These are phyloP conservation scores for Ballota nigra DNA, from an alignment of 257 asterid genomes.

Conservation along the genomic window DNA sequence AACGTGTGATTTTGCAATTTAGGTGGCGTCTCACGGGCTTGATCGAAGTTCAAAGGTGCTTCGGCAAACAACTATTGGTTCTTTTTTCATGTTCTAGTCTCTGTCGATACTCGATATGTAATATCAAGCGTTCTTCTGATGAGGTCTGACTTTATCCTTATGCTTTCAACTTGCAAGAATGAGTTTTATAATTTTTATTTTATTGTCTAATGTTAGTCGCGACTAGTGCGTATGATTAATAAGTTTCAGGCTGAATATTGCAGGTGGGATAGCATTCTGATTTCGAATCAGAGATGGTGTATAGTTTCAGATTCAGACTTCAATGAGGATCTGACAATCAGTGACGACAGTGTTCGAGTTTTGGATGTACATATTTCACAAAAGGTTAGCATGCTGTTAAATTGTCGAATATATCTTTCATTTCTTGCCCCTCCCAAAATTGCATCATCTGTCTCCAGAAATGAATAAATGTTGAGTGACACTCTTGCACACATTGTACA, in stretches of 20 bases:
- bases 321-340: conserved; percentile 17
- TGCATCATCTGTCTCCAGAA: neutral
- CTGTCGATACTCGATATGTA: conserved; percentile 27
- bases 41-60: conserved; percentile 96
- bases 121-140: conserved; percentile 20
- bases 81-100: conserved; percentile 75
- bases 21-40: conserved; percentile 99
- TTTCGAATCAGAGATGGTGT: conserved; percentile 20
- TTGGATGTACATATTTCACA: conserved; percentile 29
- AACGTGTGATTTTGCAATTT: conserved; percentile 27
- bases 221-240: neutral
- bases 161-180: conserved; percentile 1
- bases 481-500: no score
- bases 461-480: no score
- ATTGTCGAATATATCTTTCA: neutral
- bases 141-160: conserved; percentile 37
- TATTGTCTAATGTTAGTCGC: neutral
- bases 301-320: conserved; percentile 23
- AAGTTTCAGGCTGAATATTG: conserved; percentile 11
- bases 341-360: conserved; percentile 22
- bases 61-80: conserved; percentile 75
- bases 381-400: conserved; percentile 28
- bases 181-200: neutral
- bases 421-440: neutral
- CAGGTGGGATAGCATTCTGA: conserved; percentile 38